Conservation (phyloP, 169 alveolate species). For the Babesia bigemina region DNA sequence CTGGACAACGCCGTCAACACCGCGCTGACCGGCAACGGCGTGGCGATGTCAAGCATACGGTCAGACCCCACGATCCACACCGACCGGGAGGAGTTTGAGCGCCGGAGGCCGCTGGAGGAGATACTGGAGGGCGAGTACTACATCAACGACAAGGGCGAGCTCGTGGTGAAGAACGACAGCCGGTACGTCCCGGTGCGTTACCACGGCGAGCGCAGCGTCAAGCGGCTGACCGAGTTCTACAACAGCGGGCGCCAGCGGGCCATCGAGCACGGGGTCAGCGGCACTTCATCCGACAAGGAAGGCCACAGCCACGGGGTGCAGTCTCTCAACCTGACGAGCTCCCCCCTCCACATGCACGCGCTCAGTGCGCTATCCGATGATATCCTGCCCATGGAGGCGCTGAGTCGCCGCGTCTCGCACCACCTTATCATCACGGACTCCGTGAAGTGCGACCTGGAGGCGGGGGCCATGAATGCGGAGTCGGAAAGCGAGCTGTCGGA, state of each 20-base stretch:
- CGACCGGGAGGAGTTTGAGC: constrained; percentile 2
- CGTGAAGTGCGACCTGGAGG: neutral
- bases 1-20: constrained; percentile 27
- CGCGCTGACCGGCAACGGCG: neutral
- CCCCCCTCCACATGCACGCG: constrained; percentile 10
- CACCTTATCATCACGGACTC: constrained; percentile 5
- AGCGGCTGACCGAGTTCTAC: constrained; percentile 30
- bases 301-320: neutral
- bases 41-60: neutral
- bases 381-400: neutral
- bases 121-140: constrained; percentile 32
- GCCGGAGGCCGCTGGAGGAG: constrained; percentile 28
- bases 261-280: neutral
- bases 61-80: neutral
- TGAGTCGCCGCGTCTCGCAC: neutral
- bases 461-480: neutral
- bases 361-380: neutral
- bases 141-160: constrained; percentile 29
- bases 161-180: constrained; percentile 37
- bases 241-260: neutral
- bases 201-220: constrained; percentile 44
- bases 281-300: neutral
- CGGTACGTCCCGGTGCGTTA: constrained; percentile 37
- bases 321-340: constrained; percentile 2
- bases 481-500: neutral